A percentile compares a stretch with the other conserved stretches of the same genome.
Conservation (phyloP, 2,329 filamentous ascomycete genomes). For the Venturia nashicola region DNA sequence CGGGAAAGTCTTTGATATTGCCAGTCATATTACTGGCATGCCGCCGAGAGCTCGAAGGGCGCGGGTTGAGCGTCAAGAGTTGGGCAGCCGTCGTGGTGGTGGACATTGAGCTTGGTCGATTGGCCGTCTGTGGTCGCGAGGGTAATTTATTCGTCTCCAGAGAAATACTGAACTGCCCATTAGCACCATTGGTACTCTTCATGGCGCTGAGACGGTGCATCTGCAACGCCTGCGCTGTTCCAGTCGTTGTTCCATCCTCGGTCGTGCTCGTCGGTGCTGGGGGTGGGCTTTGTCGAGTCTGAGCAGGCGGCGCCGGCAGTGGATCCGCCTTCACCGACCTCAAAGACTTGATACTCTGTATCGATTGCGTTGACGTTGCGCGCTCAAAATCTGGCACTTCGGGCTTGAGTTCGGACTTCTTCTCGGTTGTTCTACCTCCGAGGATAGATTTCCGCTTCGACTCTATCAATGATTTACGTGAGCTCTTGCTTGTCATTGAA, state of each 20-base stretch:
- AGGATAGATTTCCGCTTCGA: background rate
- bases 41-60: conserved; percentile 20
- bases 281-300: background rate
- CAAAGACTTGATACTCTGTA: background rate
- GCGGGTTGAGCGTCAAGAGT: background rate
- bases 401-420: background rate
- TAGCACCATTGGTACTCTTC: background rate
- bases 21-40: conserved; percentile 5
- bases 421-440: background rate
- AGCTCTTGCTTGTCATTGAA: conserved; percentile 9
- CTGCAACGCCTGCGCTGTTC: background rate
- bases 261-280: background rate
- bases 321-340: background rate
- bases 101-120: background rate
- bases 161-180: background rate
- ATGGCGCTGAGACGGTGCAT: background rate
- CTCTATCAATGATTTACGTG: conserved; percentile 2
- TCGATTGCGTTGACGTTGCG: background rate
- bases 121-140: background rate
- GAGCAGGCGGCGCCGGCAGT: background rate
- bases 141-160: background rate
- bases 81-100: background rate
- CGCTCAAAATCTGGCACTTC: background rate
- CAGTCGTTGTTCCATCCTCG: background rate
- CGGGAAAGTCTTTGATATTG: conserved; percentile 9